These are phyloP conservation scores for Conringia planisiliqua DNA, from an alignment of 345 rosid genomes.

Conservation along the genomic window DNA sequence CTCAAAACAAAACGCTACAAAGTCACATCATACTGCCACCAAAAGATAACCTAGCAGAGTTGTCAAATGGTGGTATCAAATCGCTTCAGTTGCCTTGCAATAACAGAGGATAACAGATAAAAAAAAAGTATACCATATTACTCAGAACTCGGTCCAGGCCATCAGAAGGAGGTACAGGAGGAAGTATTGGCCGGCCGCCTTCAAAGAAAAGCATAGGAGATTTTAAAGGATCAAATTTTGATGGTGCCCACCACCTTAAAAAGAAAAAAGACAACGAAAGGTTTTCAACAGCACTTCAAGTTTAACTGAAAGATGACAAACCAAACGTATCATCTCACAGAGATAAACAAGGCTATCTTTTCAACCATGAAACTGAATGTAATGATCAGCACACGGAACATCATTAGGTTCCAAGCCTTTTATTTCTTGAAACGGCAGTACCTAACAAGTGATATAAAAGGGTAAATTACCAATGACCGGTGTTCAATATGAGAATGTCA, in stretches of 20 bases:
- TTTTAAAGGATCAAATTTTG: slow-evolving; percentile 81
- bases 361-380: background rate
- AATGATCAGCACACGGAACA: background rate
- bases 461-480: slow-evolving; percentile 78
- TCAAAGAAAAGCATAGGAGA: slow-evolving; percentile 94
- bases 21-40: background rate
- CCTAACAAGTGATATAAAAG: background rate
- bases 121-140: slow-evolving; percentile 50
- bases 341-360: background rate
- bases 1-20: background rate
- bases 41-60: background rate
- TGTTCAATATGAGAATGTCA: slow-evolving; percentile 69
- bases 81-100: background rate
- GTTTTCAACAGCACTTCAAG: background rate
- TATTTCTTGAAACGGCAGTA: background rate
- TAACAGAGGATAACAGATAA: background rate
- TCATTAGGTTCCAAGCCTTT: background rate
- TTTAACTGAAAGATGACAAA: background rate
- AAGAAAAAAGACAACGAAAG: slow-evolving; percentile 8
- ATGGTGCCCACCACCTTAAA: slow-evolving; percentile 94
- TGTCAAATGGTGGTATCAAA: background rate
- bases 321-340: background rate
- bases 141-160: slow-evolving; percentile 76
- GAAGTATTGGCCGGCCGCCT: slow-evolving; percentile 59
- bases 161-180: slow-evolving; percentile 57